Evolutionary conservation across 176 grass and related monocot genomes (phyloP).

Genomic region (Thinopyrum elongatum): DNA sequence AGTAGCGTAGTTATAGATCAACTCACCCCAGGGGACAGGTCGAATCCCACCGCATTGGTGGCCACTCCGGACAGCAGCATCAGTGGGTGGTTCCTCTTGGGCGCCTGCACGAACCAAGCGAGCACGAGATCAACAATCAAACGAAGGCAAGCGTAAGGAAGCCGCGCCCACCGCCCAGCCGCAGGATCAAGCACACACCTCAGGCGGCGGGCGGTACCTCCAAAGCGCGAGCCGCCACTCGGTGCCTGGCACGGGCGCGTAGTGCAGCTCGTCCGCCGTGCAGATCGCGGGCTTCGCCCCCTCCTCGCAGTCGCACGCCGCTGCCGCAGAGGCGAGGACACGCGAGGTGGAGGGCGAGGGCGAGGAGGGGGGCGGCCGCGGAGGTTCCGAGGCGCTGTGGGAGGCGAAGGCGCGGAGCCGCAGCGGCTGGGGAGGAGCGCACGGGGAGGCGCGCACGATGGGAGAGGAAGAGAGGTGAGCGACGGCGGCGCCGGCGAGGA

Average conservation of each 20-base stretch:
- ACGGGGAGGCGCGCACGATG: conserved; percentile 2
- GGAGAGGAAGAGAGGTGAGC: conserved; percentile 29
- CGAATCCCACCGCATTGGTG: conserved; percentile 90
- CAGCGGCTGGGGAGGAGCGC: conserved; percentile 1
- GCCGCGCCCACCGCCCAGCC: neutral
- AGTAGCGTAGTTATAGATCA: neutral
- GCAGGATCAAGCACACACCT: conserved; percentile 50
- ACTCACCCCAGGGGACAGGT: conserved; percentile 93
- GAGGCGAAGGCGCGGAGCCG: conserved; percentile 39
- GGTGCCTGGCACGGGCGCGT: conserved; percentile 78
- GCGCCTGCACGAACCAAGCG: conserved; percentile 49
- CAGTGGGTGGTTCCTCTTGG: conserved; percentile 93
- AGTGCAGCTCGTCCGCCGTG: conserved; percentile 95
- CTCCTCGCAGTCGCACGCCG: conserved; percentile 35
- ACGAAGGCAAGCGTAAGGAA: neutral
- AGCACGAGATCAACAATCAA: neutral
- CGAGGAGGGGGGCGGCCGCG: neutral
- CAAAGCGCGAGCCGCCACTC: conserved; percentile 95
- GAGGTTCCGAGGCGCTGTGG: conserved; percentile 26
- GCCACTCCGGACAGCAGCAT: conserved; percentile 94
- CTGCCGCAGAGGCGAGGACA: neutral
- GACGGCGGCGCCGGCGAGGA: conserved; percentile 57
- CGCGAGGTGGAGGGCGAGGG: conserved; percentile 2
- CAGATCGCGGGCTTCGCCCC: conserved; percentile 71
- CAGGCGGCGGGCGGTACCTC: conserved; percentile 72